These are phyloP conservation scores for Friedmanniomyces endolithicus DNA, from an alignment of 495 filamentous ascomycete species.

Conservation along the genomic window DNA sequence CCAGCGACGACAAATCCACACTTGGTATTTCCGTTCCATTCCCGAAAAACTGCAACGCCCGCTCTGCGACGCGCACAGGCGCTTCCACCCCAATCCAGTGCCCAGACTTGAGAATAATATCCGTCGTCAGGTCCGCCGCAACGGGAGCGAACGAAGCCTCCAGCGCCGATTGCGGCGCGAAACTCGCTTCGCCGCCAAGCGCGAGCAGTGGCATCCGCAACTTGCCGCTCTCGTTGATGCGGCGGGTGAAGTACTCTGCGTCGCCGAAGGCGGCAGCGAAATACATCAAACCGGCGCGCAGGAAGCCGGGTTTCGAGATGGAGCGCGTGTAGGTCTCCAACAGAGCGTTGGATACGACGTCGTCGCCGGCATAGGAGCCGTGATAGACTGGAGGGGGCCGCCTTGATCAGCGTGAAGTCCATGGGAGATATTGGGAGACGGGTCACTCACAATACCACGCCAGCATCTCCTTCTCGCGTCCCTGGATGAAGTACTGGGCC, in stretches of 20 bases:
- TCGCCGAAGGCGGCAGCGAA: conserved; percentile 12
- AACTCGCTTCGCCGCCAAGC: conserved; percentile 21
- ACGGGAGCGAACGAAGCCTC: conserved; percentile 2
- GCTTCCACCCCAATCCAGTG: conserved; percentile 22
- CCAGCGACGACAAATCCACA: background rate
- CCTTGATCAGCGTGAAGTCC: background rate
- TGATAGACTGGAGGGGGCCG: conserved; percentile 23
- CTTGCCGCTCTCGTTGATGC: conserved; percentile 1
- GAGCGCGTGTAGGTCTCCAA: conserved; percentile 13
- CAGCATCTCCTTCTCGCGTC: conserved; percentile 31
- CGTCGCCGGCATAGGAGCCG: conserved; percentile 22
- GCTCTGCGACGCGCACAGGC: conserved; percentile 11
- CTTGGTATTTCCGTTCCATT: background rate
- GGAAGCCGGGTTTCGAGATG: conserved; percentile 21
- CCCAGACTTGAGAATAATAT: conserved; percentile 18
- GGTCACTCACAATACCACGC: conserved; percentile 28
- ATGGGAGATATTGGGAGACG: background rate
- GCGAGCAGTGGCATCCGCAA: conserved; percentile 19
- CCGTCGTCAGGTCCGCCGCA: conserved; percentile 5
- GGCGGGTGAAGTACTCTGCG: conserved; percentile 15
- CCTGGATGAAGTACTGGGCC: conserved; percentile 32
- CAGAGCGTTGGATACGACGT: conserved; percentile 10
- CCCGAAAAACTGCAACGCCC: conserved; percentile 13
- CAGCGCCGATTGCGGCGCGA: background rate
- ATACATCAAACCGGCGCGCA: conserved; percentile 13